A percentile compares a stretch with the other conserved stretches of the same genome.
These are phyloP conservation scores for Yamadazyma oceani DNA, from an alignment of 1,139 yeast species.

Conservation along the genomic window DNA sequence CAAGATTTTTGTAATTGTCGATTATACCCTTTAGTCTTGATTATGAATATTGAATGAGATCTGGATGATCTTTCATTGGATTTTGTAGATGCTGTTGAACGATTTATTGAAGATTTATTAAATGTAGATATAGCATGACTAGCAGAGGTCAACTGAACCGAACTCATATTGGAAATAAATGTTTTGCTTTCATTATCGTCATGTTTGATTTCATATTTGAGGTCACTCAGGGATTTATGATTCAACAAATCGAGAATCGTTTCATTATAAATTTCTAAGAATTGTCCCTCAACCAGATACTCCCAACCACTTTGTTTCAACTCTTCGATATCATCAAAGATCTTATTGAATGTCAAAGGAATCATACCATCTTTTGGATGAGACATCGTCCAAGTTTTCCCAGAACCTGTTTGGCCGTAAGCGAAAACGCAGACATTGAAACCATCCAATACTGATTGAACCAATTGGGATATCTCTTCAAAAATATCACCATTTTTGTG, in stretches of 20 bases:
- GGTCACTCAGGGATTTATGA: conserved; percentile 13
- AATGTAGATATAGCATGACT: conserved; percentile 54
- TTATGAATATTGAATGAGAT: conserved; percentile 70
- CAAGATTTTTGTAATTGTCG: conserved; percentile 47
- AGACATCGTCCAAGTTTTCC: conserved; percentile 92
- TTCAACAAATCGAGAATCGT: conserved; percentile 65
- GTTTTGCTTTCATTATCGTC: conserved; percentile 56
- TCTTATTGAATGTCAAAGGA: conserved; percentile 71
- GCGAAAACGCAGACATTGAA: conserved; percentile 92
- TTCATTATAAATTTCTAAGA: conserved; percentile 89
- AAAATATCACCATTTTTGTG: conserved; percentile 64
- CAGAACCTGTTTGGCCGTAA: conserved; percentile 97
- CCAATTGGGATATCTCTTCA: conserved; percentile 81
- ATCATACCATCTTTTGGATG: conserved; percentile 73
- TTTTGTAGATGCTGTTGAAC: conserved; percentile 81
- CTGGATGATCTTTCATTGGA: conserved; percentile 77
- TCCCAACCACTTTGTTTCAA: conserved; percentile 63
- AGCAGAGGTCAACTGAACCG: conserved; percentile 47
- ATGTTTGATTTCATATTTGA: conserved; percentile 73
- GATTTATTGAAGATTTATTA: conserved; percentile 53
- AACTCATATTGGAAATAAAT: conserved; percentile 57
- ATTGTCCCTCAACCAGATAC: conserved; percentile 69
- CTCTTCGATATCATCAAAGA: conserved; percentile 59
- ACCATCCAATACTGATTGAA: conserved; percentile 90
- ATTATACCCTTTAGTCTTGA: conserved; percentile 60